Evolutionary conservation across 305 asterid species (phyloP).

Genomic region (Withania somnifera): DNA sequence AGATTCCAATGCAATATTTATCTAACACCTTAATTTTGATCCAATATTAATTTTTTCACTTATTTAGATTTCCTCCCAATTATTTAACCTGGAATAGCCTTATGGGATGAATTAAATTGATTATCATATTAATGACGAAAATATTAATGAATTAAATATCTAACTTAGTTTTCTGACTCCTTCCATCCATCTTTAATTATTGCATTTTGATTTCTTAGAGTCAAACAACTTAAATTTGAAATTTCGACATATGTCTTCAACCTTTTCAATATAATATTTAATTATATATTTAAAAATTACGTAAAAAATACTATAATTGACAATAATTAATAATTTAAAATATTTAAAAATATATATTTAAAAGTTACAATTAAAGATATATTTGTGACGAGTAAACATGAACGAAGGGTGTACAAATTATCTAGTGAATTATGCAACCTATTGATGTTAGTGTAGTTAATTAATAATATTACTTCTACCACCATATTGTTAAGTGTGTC

Average conservation of each 20-base stretch:
- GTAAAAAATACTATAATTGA: no score
- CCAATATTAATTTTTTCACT: not conserved
- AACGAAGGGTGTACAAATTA: no score
- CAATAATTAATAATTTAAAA: no score
- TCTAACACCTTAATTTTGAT: not conserved
- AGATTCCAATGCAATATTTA: not conserved
- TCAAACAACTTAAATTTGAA: no score
- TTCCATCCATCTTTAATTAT: no score
- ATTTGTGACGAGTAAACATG: no score
- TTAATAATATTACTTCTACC: not conserved
- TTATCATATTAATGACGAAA: not conserved
- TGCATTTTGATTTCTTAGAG: no score
- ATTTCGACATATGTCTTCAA: no score
- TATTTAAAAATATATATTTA: no score
- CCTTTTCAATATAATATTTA: no score
- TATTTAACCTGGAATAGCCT: constrained; percentile 1
- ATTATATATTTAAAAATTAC: no score
- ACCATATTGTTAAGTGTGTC: not conserved
- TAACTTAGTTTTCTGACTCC: not conserved
- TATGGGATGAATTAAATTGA: not conserved
- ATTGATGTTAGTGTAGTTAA: not conserved
- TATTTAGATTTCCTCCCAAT: not conserved
- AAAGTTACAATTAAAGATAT: no score
- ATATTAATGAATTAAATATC: not conserved
- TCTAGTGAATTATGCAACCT: not conserved